Base-by-base conservation (phyloP, 1,139 yeast genomes). In the Magnusiomyces sp. region DNA sequence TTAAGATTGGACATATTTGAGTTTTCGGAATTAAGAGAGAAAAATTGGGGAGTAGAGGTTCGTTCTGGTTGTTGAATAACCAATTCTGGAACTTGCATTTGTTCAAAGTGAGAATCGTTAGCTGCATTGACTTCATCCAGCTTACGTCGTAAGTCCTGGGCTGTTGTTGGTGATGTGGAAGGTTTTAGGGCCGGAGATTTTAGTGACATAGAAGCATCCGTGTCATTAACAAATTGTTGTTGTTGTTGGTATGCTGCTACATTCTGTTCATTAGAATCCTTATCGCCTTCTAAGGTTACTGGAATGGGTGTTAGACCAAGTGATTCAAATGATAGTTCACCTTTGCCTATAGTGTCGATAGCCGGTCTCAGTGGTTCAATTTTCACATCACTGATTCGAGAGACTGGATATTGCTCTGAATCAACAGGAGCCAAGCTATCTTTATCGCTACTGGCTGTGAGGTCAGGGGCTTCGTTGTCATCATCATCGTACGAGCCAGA, bases 301-400 rank as follows among this genome's bases (percentile, higher is more conserved):
- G n/a, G n/a, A 33, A 43, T 59, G 40, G 56, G 57, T 9, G 51
- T 56, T 48, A 70, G 68, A 13, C 76, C 78, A 49, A 81, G 72
- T 41, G 77, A 76, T 47, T 78, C 82, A 16, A 88, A 67, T 0
- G 83, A 73, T 48, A 88, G 69, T 52, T 80, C 79, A 1, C 95
- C 95, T 50, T 74, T 72, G 1, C 95, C 95, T 56, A 87, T 64
- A 0, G 94, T 79, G 75, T 37, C 80, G 70, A 53, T 76, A 72
- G 65, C 58, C 2, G 62, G 54, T 40, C 81, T 70, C 1, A 83
- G 64, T 0, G 90, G 80, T 55, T 75, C 77, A 58, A 85, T 84
- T 46, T 74, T 78, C 17, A 77, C 75, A 19, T 64, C 64, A 31
- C 60, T 59, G 6, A 60, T 54, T 20, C 51, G 38, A 16, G 43